Conservation (phyloP, 2,329 filamentous ascomycete species). For the Colletotrichum karsti region DNA sequence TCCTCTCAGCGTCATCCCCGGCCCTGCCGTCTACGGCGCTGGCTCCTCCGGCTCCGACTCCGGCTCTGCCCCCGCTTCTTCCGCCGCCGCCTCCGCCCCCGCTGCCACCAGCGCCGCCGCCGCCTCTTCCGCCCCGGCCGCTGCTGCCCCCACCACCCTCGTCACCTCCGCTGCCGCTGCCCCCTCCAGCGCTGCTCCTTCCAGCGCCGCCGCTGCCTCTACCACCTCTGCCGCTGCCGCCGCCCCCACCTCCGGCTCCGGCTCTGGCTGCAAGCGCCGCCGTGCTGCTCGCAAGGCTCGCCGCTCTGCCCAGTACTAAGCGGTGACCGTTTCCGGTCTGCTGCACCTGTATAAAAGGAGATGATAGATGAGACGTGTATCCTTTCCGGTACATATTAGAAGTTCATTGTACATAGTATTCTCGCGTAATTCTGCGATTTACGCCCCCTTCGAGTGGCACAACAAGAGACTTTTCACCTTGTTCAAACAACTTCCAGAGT, state of each 20-base stretch:
- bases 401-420: conserved; percentile 25
- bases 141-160: neutral
- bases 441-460: conserved; percentile 19
- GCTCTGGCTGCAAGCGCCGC: conserved; percentile 17
- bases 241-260: neutral
- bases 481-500: neutral
- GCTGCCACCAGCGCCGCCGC: neutral
- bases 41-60: conserved; percentile 29
- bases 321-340: neutral
- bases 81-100: conserved; percentile 1
- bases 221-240: conserved; percentile 5
- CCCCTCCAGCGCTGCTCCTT: neutral
- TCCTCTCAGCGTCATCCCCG: conserved; percentile 16
- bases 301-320: conserved; percentile 28
- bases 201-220: neutral
- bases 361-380: conserved; percentile 1
- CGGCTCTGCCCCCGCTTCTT: conserved; percentile 7
- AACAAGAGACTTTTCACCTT: conserved; percentile 3
- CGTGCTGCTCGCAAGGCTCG: conserved; percentile 29
- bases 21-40: conserved; percentile 30
- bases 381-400: conserved; percentile 22
- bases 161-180: neutral
- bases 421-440: conserved; percentile 23
- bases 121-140: neutral
- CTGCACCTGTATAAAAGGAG: neutral